Evolutionary conservation across 441 rosid genomes (phyloP), one percentile per base, ranked within the genome.

Genomic region (Pelargonium exstipulatum): DNA sequence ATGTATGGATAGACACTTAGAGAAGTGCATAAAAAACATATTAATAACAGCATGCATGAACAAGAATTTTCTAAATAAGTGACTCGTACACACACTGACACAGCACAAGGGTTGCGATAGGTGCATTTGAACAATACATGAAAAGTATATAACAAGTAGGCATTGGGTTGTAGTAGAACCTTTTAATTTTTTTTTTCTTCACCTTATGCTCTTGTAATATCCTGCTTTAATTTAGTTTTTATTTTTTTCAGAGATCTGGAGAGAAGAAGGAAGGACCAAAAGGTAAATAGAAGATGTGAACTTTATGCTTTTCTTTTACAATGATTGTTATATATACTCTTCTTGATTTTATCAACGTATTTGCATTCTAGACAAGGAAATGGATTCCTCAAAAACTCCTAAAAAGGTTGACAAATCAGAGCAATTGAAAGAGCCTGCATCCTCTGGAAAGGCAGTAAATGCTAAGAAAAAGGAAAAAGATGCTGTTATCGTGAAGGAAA

Each of bases 251-350:
- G 96, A 85, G 73, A 69, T 73, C 78, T 10, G 79, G 72, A 70
- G 90, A 85, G 76, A 82, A 77, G 77, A 81, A 83, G 79, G 88
- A 84, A 73, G 85, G 74, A 62, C 58, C 63, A 17, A 86, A 88
- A 88, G 96, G 96, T 87, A 75, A 76, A 68, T 80, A 37, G 65
- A 49, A 62, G 69, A 40, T 71, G 61, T 2, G 46, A 71, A 58
- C 29, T 53, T 66, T 18, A 68, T 62, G 46, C 73, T 22, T 35
- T 24, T 0, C 69, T 75, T 65, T 67, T 55, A 20, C 65, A 37
- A 9, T 58, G 14, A 51, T 67, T 43, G 37, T 55, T 29, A 49
- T 35, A 46, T 32, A 18, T 68, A 68, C 64, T 67, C 66, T 9
- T 65, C 43, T 42, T 68, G 13, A 61, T 72, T 29, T 63, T 49